phyloP scores from a whole-genome alignment of 805 yeast species.

The Wickerhamiella kurtzmanii region DNA sequence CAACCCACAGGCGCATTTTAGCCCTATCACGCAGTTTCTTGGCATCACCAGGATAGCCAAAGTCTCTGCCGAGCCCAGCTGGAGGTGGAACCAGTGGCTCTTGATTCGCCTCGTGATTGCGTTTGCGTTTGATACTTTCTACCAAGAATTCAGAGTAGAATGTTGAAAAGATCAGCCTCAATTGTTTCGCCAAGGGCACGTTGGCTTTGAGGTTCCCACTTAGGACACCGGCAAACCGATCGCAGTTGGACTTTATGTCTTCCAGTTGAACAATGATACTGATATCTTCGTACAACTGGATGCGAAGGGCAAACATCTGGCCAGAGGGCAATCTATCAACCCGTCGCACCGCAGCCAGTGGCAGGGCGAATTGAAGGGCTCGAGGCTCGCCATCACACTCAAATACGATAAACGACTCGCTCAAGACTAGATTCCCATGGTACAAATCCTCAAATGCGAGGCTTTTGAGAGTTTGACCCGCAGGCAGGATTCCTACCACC shows the following conservation, averaged over 20 bases:
- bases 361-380: conserved; percentile 55
- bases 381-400: conserved; percentile 55
- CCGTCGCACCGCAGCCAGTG: conserved; percentile 63
- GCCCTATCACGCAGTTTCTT: conserved; percentile 62
- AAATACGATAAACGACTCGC: conserved; percentile 65
- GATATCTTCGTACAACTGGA: conserved; percentile 54
- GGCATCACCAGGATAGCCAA: conserved; percentile 84
- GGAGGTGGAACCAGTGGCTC: conserved; percentile 34
- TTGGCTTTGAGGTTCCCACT: conserved; percentile 50
- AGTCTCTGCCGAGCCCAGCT: conserved; percentile 78
- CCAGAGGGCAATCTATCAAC: conserved; percentile 77
- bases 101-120: conserved; percentile 24
- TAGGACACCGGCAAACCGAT: conserved; percentile 58
- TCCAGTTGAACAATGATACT: conserved; percentile 56
- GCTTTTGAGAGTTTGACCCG: conserved; percentile 10
- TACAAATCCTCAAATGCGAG: conserved; percentile 23
- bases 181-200: conserved; percentile 42
- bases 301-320: conserved; percentile 63
- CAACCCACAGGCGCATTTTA: conserved; percentile 88
- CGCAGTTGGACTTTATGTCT: conserved; percentile 68
- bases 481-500: conserved; percentile 10
- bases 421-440: conserved; percentile 57
- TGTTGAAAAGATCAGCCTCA: conserved; percentile 46
- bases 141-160: conserved; percentile 78
- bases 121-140: conserved; percentile 30